These are phyloP conservation scores for Gilbertella persicaria DNA, from an alignment of 371 early-diverging fungal genomes.

Conservation along the genomic window DNA sequence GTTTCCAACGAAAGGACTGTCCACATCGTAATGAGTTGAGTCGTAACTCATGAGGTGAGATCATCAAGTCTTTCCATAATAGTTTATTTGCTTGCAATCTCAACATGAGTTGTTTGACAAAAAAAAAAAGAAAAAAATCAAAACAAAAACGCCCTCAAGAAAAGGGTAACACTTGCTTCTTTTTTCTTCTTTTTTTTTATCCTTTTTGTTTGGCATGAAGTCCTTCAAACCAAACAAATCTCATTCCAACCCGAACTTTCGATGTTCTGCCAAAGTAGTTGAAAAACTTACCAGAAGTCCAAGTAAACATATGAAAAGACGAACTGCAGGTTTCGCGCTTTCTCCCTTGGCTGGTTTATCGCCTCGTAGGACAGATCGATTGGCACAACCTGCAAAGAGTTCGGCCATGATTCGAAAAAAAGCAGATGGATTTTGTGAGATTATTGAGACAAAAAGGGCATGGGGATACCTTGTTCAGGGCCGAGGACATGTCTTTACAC, in stretches of 20 bases:
- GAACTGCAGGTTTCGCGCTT: background rate
- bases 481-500: background rate
- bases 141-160: too few relatives aligned
- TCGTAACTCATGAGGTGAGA: conserved; percentile 69
- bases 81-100: conserved; percentile 4
- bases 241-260: background rate
- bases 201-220: too few relatives aligned
- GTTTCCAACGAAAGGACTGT: conserved; percentile 89
- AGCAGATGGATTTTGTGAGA: background rate
- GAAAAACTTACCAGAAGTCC: background rate
- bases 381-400: background rate
- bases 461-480: conserved; percentile 15
- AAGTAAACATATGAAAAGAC: background rate
- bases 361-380: background rate
- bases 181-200: too few relatives aligned
- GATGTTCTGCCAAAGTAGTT: background rate
- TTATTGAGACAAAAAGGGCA: background rate
- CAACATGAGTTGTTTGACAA: conserved; percentile 1
- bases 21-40: conserved; percentile 85
- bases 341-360: background rate
- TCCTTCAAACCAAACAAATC: background rate
- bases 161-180: too few relatives aligned
- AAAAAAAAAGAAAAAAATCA: background rate
- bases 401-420: background rate
- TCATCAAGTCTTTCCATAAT: conserved; percentile 62